Percentiles rank a stretch among this genome's conserved stretches.
These are phyloP conservation scores for Protomyces inundatus DNA, from an alignment of 1,139 yeast genomes.

Conservation along the genomic window DNA sequence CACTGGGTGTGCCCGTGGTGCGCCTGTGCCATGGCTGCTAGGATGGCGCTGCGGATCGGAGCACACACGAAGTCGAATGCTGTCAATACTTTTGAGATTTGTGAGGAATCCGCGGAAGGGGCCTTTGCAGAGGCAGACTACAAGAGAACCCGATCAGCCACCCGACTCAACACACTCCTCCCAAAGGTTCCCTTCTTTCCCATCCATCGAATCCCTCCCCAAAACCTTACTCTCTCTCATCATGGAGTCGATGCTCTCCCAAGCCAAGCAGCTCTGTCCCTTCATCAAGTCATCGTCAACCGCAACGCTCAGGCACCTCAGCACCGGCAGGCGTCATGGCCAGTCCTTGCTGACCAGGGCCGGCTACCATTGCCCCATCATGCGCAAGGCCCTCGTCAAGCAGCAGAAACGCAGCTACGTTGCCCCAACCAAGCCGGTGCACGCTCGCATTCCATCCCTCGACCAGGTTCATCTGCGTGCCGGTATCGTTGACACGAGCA, in stretches of 20 bases:
- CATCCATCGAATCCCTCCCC: background rate
- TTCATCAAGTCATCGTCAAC: slow-evolving; percentile 65
- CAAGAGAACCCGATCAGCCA: background rate
- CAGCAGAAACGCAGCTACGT: slow-evolving; percentile 46
- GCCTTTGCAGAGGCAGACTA: too few species aligned
- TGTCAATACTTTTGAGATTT: too few species aligned
- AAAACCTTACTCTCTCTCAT: background rate
- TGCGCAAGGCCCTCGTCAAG: slow-evolving; percentile 65
- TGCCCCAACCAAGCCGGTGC: slow-evolving; percentile 50
- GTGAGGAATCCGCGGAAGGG: too few species aligned
- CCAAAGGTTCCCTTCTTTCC: background rate
- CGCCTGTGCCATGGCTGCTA: too few species aligned
- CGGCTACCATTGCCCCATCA: slow-evolving; percentile 79
- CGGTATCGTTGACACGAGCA: slow-evolving; percentile 36
- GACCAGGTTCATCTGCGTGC: slow-evolving; percentile 40
- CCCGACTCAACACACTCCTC: background rate
- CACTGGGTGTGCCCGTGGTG: too few species aligned
- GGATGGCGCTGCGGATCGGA: too few species aligned
- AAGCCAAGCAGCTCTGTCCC: slow-evolving; percentile 78
- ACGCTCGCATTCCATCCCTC: slow-evolving; percentile 36
- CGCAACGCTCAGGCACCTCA: slow-evolving; percentile 53
- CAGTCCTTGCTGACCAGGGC: slow-evolving; percentile 49
- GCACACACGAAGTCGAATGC: too few species aligned
- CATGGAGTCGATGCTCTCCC: slow-evolving; percentile 78
- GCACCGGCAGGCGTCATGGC: slow-evolving; percentile 39